A percentile compares a stretch with the other conserved stretches of the same genome.
Conservation (phyloP, 768 basidiomycete genomes). For the Termitomyces sp. region DNA sequence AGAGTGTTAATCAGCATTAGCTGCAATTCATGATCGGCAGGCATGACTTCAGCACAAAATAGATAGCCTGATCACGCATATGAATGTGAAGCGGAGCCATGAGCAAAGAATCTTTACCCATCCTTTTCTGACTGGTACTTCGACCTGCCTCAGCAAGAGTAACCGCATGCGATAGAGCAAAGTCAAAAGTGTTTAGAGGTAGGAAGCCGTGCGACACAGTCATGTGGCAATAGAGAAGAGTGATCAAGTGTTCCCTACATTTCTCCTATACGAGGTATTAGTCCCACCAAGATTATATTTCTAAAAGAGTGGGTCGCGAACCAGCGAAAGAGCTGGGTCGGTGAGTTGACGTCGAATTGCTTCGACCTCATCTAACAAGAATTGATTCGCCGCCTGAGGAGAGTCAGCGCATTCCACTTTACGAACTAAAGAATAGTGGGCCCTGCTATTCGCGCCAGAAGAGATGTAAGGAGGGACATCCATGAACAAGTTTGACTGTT, state of each 20-base stretch:
- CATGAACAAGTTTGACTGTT: slow-evolving; percentile 35
- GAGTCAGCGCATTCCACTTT: slow-evolving; percentile 65
- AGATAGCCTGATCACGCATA: slow-evolving; percentile 58
- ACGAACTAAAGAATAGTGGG: slow-evolving; percentile 73
- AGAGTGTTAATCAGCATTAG: slow-evolving; percentile 86
- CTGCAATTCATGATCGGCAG: slow-evolving; percentile 61
- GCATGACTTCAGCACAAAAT: slow-evolving; percentile 75
- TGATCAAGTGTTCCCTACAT: slow-evolving; percentile 62
- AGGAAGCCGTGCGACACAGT: slow-evolving; percentile 41
- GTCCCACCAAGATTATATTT: slow-evolving; percentile 10
- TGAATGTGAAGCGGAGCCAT: neutral
- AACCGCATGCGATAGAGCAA: slow-evolving; percentile 74
- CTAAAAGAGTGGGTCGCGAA: slow-evolving; percentile 32
- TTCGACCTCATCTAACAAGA: slow-evolving; percentile 58
- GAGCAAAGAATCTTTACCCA: slow-evolving; percentile 42
- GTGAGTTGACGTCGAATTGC: slow-evolving; percentile 51
- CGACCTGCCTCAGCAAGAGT: slow-evolving; percentile 71
- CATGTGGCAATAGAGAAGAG: slow-evolving; percentile 69
- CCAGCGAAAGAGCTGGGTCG: slow-evolving; percentile 47
- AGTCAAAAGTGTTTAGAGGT: slow-evolving; percentile 49
- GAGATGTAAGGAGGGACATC: slow-evolving; percentile 74
- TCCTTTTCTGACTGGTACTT: slow-evolving; percentile 59
- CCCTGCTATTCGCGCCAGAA: slow-evolving; percentile 73
- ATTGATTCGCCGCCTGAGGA: slow-evolving; percentile 55
- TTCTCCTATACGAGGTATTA: slow-evolving; percentile 43